Evolutionary conservation across 805 yeast genomes (phyloP).

Genomic region (Yarrowia hollandica): DNA sequence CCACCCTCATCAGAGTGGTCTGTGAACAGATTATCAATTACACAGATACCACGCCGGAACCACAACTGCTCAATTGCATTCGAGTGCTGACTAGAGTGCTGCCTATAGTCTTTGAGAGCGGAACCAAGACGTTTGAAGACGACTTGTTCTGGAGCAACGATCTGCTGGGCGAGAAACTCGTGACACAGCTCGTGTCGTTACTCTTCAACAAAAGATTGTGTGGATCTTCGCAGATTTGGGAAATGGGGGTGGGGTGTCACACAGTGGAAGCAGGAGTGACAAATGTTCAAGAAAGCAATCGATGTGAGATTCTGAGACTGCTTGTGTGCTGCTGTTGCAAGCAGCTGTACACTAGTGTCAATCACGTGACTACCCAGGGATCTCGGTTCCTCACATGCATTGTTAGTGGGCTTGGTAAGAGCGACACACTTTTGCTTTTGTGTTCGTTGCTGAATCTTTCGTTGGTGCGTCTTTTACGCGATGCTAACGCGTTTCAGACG

Average conservation of each 20-base stretch:
- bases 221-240: conserved; percentile 16
- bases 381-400: conserved; percentile 13
- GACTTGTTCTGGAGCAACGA: conserved; percentile 23
- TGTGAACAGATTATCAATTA: not conserved
- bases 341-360: conserved; percentile 6
- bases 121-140: conserved; percentile 2
- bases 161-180: conserved; percentile 7
- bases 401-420: not conserved
- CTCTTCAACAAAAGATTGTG: conserved; percentile 15
- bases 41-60: not conserved
- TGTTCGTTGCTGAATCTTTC: conserved; percentile 14
- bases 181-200: not conserved
- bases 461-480: conserved; percentile 1
- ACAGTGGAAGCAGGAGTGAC: not conserved
- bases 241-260: conserved; percentile 24
- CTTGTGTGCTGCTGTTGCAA: conserved; percentile 4
- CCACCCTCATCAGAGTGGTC: conserved; percentile 6
- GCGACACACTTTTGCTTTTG: not conserved
- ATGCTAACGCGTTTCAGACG: not conserved
- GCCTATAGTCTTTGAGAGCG: conserved; percentile 13
- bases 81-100: conserved; percentile 8
- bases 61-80: conserved; percentile 11
- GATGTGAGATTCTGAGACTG: conserved; percentile 8
- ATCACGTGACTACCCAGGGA: conserved; percentile 1
- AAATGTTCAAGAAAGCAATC: not conserved